Conservation (phyloP, 139 green algal genomes). For the Coelastrella sp. region DNA sequence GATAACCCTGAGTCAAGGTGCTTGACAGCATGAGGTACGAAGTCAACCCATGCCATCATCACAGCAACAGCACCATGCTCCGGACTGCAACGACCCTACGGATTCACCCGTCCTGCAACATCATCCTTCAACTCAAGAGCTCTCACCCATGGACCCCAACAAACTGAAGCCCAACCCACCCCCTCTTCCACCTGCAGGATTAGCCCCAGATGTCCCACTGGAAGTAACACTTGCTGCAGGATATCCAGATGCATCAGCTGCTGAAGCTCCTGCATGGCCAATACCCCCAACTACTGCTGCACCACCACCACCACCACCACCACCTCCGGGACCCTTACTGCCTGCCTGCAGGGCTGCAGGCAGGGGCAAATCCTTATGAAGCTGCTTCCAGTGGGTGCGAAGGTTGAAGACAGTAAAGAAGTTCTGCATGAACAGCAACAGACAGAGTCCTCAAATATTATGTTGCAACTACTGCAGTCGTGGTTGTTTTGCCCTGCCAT, state of each 20-base stretch:
- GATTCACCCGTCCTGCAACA: background rate
- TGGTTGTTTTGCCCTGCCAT: too few species aligned
- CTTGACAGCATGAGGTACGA: too few species aligned
- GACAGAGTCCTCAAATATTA: too few species aligned
- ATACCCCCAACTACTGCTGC: too few species aligned
- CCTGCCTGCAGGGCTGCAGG: background rate
- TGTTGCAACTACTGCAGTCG: too few species aligned
- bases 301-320: background rate
- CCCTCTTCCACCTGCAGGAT: background rate
- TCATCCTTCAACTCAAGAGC: background rate
- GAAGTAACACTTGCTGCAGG: background rate
- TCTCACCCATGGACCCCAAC: background rate
- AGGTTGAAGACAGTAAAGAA: constrained; percentile 39
- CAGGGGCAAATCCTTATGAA: constrained; percentile 15
- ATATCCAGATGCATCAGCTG: background rate
- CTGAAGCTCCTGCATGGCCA: background rate
- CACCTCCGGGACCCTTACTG: background rate
- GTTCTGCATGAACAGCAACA: background rate
- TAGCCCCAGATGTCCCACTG: background rate
- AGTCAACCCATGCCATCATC: too few species aligned
- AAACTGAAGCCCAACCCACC: background rate
- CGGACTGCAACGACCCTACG: too few species aligned
- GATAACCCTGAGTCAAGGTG: too few species aligned
- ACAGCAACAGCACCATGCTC: too few species aligned
- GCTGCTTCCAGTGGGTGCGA: constrained; percentile 37